phyloP scores from a whole-genome alignment of 75 land plant genomes.

The Selaginella tamariscina region DNA sequence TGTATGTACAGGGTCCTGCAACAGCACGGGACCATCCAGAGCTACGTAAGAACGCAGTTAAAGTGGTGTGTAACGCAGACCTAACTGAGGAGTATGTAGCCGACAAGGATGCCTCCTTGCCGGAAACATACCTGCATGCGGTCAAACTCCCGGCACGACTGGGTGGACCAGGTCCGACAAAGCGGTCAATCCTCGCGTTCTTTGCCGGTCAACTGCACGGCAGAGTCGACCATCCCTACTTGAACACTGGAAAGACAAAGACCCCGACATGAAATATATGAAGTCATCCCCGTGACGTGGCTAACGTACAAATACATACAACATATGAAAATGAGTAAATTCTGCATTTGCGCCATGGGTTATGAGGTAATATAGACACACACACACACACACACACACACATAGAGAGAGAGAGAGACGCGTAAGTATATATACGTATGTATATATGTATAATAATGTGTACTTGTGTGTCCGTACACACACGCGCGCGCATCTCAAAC shows the following conservation, averaged over 20 bases:
- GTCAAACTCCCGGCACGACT: neutral
- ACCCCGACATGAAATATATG: conserved; percentile 67
- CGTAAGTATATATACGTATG: too few relatives aligned
- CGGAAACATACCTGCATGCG: conserved; percentile 5
- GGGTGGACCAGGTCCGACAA: conserved; percentile 1
- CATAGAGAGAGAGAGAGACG: too few relatives aligned
- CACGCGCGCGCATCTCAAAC: too few relatives aligned
- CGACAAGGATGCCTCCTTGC: conserved; percentile 3
- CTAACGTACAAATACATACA: neutral
- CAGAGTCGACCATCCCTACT: conserved; percentile 3
- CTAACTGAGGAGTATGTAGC: conserved; percentile 7
- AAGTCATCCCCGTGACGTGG: conserved; percentile 16
- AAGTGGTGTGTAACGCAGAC: conserved; percentile 10
- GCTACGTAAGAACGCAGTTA: neutral
- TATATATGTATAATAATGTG: too few relatives aligned
- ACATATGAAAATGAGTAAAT: conserved; percentile 4
- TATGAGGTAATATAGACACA: too few relatives aligned
- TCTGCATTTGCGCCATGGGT: conserved; percentile 59
- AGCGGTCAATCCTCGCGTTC: conserved; percentile 33
- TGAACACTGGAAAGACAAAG: conserved; percentile 14
- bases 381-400: too few relatives aligned
- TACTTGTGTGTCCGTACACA: too few relatives aligned
- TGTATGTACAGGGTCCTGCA: conserved; percentile 5
- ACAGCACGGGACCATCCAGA: conserved; percentile 9
- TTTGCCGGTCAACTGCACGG: conserved; percentile 37